Base-by-base conservation (phyloP, 2,329 filamentous ascomycete genomes). In the Arthroderma sp. region DNA sequence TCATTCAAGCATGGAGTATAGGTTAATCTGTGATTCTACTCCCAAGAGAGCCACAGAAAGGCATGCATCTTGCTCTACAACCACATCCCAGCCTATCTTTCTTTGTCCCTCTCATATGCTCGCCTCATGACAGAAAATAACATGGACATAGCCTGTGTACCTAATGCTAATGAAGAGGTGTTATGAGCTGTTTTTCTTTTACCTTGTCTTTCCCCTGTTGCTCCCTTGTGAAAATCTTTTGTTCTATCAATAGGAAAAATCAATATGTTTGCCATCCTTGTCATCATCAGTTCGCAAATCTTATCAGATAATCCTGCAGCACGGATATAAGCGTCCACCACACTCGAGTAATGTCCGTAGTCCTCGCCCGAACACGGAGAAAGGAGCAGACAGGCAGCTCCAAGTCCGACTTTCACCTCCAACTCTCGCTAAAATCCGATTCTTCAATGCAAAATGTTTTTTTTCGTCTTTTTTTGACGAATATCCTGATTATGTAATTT, bases 121-220 rank as follows among this genome's bases (percentile, higher is more conserved):
- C 7, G 44, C 44, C 44, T 51, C 44, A 25, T 17, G 44, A 51
- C 44, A 51, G 33, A 38, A 17, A 33, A 51, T 11, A 51, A 51
- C 11, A 51, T 51, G 44, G 44, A 51, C 44, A 17, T 51, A 51
- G n/a, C 28, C 44, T 33, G 44, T 51, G 44, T 51, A 51, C 44
- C 44, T 51, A 51, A 51, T 51, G 44, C 44, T 51, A 51, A 51
- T 51, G 44, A 44, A 44, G 41, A 51, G 44, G 44, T 51, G 44
- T 31, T 25, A 51, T 31, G 44, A 33, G n/a, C 44, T 31, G 13
- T 28, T 31, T 33, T 33, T 51, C 23, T 3, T 47, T 47, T 28
- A 11, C 2, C 4, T 38, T 38, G 35, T 11, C 6, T 13, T 49
- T 31, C 4, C 23, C 28, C 25, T 33, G 44, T 31, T 31, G 3